Evolutionary conservation across 2,329 filamentous ascomycete species (phyloP).

Genomic region (Sporothrix inflata): DNA sequence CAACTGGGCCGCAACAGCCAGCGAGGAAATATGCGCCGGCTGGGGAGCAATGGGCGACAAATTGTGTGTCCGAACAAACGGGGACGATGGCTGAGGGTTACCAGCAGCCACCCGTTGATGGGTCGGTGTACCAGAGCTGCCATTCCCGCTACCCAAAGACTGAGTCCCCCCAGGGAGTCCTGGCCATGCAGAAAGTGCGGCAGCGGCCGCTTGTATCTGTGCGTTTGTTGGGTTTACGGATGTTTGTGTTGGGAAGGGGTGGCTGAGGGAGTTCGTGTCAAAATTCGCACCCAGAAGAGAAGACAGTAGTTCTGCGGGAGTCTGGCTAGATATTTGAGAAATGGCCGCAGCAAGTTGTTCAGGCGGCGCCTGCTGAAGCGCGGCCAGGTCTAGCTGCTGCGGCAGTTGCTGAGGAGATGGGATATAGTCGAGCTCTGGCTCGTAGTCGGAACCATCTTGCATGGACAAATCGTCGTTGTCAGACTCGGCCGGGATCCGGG

Average conservation of each 20-base stretch:
- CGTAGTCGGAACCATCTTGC: constrained; percentile 44
- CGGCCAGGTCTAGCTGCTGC: background rate
- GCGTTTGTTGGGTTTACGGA: background rate
- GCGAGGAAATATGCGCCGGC: constrained; percentile 68
- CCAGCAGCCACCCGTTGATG: constrained; percentile 34
- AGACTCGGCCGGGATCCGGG: constrained; percentile 53
- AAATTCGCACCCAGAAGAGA: background rate
- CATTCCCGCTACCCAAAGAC: background rate
- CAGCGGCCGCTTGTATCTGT: background rate
- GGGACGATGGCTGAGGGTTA: constrained; percentile 43
- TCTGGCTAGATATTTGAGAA: background rate
- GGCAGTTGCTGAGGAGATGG: constrained; percentile 20
- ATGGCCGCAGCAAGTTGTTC: background rate
- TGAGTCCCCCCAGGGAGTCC: background rate
- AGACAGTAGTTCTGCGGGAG: background rate
- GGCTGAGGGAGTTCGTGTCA: background rate
- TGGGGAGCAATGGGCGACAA: constrained; percentile 74
- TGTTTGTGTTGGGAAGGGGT: background rate
- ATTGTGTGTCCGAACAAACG: constrained; percentile 73
- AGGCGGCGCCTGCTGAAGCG: constrained; percentile 3
- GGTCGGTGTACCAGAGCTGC: background rate
- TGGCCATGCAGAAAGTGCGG: background rate
- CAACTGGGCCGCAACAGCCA: constrained; percentile 48
- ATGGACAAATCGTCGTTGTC: constrained; percentile 46
- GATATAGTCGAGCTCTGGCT: constrained; percentile 38